Base-by-base conservation (phyloP, 257 asterid species). In the Solanum lycopersicoides region DNA sequence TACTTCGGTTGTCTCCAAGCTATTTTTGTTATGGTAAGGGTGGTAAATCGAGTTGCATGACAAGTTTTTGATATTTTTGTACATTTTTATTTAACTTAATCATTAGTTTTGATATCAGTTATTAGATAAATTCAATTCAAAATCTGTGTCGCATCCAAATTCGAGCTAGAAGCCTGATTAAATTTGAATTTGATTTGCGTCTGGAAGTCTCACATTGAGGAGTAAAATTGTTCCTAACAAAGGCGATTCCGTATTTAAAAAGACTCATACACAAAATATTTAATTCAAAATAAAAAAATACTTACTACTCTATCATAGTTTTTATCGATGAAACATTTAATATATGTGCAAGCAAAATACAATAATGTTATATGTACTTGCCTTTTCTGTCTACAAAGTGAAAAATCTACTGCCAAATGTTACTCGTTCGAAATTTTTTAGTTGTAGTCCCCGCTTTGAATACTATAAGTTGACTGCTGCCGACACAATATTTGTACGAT, bases 231-330 rank as follows among this genome's bases (percentile, higher is more conserved):
- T 15, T 15, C 2, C 59, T 50, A 50, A 5, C 59, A 50, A 50
- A 50, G 3, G 14, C 3, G 1, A 50, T 15, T 50, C 3, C 1
- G 3, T 50, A 50, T 50, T 15, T 2, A 12, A 50, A 18, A 15
- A 50, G 3, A 14, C 8, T 2, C 21, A 0, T 14, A 50, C 1
- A 7, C 8, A 2, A 1, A 2, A 5, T 2, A 7, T 50, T 7
- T 50, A 5, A 13, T 0, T 4, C 0, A 45, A 4, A 13, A 45
- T 13, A 13, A 47, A 47, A 14, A 0, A 45, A 4, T 45, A 50
- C 21, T 50, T 50, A 50, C 1, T 8, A 14, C 59, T 50, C 0
- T 15, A 5, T 2, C 21, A 50, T 0, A 5, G 14, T 50, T 1
- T 0, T 50, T 50, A 50, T 50, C 21, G 3, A 0, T 50, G 1